A percentile compares a stretch with the other conserved stretches of the same genome.
Evolutionary conservation across 2,329 filamentous ascomycete genomes (phyloP).

Genomic region (Fusarium succisae): DNA sequence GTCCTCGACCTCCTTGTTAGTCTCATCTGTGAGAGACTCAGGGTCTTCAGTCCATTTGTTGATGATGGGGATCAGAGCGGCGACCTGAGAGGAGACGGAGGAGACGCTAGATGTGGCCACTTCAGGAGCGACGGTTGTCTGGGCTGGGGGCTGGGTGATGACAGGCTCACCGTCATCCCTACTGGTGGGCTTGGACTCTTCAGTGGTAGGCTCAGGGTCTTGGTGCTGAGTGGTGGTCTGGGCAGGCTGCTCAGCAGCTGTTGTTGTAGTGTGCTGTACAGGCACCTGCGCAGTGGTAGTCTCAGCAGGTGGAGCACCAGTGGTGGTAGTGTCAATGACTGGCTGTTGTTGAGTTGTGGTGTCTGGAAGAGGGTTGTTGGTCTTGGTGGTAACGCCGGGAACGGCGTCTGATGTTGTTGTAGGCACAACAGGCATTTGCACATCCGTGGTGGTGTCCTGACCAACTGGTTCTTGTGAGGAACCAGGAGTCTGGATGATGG

Average conservation of each 20-base stretch:
- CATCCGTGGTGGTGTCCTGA: neutral
- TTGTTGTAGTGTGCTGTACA: neutral
- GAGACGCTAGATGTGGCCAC: conserved; percentile 20
- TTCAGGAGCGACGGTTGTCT: conserved; percentile 17
- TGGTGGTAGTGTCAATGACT: neutral
- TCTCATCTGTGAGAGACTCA: conserved; percentile 22
- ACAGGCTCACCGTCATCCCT: neutral
- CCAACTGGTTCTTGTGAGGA: neutral
- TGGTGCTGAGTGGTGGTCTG: neutral
- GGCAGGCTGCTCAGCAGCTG: neutral
- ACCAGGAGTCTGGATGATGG: neutral
- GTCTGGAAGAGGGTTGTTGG: neutral
- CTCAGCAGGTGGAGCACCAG: neutral
- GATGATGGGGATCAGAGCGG: conserved; percentile 23
- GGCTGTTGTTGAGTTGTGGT: neutral
- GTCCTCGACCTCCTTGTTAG: conserved; percentile 22
- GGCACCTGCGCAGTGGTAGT: neutral
- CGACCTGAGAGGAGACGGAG: conserved; percentile 24
- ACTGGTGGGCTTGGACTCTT: neutral
- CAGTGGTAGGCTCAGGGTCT: neutral
- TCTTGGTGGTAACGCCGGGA: neutral
- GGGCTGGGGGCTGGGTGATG: conserved; percentile 20
- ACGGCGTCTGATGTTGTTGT: neutral
- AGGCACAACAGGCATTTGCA: neutral
- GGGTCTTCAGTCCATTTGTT: conserved; percentile 25